Evolutionary conservation across 2,329 filamentous ascomycete species (phyloP).

Genomic region (Colletotrichum spinosum): DNA sequence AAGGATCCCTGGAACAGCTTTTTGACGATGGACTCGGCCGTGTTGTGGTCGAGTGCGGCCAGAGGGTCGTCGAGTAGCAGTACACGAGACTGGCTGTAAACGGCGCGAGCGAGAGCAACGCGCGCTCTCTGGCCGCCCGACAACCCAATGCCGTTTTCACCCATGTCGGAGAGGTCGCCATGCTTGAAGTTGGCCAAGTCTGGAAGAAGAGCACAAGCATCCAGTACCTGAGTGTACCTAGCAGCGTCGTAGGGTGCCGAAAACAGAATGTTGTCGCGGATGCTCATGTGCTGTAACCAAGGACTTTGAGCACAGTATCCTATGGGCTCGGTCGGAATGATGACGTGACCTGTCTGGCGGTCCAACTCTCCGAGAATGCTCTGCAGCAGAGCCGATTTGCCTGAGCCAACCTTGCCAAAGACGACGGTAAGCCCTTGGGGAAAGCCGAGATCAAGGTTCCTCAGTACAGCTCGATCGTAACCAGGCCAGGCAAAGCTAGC

Average conservation of each 20-base stretch:
- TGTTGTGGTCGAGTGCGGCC: conserved; percentile 72
- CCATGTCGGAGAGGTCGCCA: conserved; percentile 69
- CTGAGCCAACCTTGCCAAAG: conserved; percentile 69
- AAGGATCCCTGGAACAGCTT: conserved; percentile 70
- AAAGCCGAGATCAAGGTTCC: conserved; percentile 59
- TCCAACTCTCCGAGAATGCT: conserved; percentile 75
- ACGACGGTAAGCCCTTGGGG: conserved; percentile 64
- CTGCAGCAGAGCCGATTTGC: conserved; percentile 71
- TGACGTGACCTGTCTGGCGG: conserved; percentile 64
- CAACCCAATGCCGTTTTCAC: conserved; percentile 72
- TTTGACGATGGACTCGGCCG: conserved; percentile 71
- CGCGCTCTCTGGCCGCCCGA: conserved; percentile 74
- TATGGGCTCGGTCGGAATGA: conserved; percentile 61
- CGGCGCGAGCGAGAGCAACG: conserved; percentile 71
- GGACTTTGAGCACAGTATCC: conserved; percentile 71
- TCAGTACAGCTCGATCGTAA: conserved; percentile 63
- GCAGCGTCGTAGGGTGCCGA: conserved; percentile 64
- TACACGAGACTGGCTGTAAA: conserved; percentile 69
- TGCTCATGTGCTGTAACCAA: conserved; percentile 75
- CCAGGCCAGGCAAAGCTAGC: conserved; percentile 87
- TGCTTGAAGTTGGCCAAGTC: conserved; percentile 68
- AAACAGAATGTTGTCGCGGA: conserved; percentile 74
- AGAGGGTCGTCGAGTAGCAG: conserved; percentile 73
- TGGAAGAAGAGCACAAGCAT: conserved; percentile 68
- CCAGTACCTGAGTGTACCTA: conserved; percentile 69